Base-by-base conservation (phyloP, 768 basidiomycete species). In the Boletus reticuloceps region DNA sequence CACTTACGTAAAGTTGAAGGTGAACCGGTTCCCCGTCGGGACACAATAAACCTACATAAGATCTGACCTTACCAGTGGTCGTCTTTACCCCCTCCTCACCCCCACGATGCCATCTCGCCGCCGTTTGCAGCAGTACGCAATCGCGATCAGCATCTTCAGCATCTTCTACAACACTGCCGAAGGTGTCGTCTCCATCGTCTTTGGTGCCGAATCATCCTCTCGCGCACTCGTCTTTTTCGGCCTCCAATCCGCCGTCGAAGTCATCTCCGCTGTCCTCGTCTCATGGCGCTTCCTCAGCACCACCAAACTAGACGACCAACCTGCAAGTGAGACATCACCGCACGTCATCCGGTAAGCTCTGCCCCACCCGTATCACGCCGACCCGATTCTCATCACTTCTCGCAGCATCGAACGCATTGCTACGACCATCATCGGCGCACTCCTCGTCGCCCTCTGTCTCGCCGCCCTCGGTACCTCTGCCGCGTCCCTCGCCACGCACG, bases 221-320 rank as follows among this genome's bases (percentile, higher is more conserved):
- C 70, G 2, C 69, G 69, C 77, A 8, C 72, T 80, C 39, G 65
- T 80, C 32, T 79, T 80, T 64, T 79, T 74, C 44, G 79, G 79
- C 2, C 71, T 80, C 17, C 79, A 80, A 40, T 79, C 79, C 0
- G 76, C 61, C 8, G 74, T 79, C 38, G 79, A 80, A 54, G 78
- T 79, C 34, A 64, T 75, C 46, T 79, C 79, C 16, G 71, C 77
- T 3, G 29, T 65, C 44, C 67, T 80, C 12, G 79, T 79, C 27
- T 56, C 77, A 9, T 80, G 79, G 78, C 66, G 78, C 29, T 80
- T 79, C 54, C 40, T 56, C 36, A 17, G 68, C 17, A 59, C 72
- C 16, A 62, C 63, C n/a, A n/a, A 64, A 36, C 70, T 72, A n/a
- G 72, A 73, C 17, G 70, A 79, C 47, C 75, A 78, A 56, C 47